Conservation (phyloP, 208 protist genomes). For the Blechomonas ayalai region DNA sequence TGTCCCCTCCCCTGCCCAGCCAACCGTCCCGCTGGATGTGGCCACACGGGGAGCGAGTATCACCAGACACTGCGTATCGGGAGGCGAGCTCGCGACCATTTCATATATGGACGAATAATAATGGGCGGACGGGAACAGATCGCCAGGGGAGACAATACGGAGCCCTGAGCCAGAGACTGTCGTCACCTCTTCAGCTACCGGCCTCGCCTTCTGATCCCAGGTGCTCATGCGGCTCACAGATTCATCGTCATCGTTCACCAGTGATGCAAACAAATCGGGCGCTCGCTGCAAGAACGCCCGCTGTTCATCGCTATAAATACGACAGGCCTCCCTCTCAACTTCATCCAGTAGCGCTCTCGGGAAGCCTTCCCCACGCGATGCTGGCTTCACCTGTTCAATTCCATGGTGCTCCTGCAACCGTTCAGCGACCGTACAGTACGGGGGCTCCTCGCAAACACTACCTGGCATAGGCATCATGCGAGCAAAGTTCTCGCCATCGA, state of each 20-base stretch:
- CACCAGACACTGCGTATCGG: too few relatives aligned
- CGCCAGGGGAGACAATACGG: too few relatives aligned
- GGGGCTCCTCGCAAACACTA: conserved; percentile 3
- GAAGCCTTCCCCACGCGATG: background rate
- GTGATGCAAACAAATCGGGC: conserved; percentile 63
- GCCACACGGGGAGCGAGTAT: conserved; percentile 50
- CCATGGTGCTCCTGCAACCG: conserved; percentile 2
- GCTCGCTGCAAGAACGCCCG: conserved; percentile 69
- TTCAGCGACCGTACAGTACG: conserved; percentile 4
- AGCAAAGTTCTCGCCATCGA: conserved; percentile 21
- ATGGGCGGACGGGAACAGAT: too few relatives aligned
- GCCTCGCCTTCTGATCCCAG: too few relatives aligned
- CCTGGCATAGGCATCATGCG: conserved; percentile 17
- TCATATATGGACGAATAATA: too few relatives aligned
- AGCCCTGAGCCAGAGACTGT: too few relatives aligned
- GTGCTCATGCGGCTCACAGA: too few relatives aligned
- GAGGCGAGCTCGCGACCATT: too few relatives aligned
- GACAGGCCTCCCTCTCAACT: conserved; percentile 22
- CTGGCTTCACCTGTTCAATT: conserved; percentile 5
- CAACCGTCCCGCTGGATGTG: conserved; percentile 31
- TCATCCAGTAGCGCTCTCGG: conserved; percentile 10
- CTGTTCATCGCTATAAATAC: conserved; percentile 51
- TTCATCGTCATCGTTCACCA: conserved; percentile 17
- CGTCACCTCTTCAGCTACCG: too few relatives aligned
- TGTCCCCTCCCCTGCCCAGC: conserved; percentile 65